Percentiles rank a stretch among this genome's conserved stretches.
Conservation (phyloP, 345 rosid species). For the Gynandropsis gynandra region DNA sequence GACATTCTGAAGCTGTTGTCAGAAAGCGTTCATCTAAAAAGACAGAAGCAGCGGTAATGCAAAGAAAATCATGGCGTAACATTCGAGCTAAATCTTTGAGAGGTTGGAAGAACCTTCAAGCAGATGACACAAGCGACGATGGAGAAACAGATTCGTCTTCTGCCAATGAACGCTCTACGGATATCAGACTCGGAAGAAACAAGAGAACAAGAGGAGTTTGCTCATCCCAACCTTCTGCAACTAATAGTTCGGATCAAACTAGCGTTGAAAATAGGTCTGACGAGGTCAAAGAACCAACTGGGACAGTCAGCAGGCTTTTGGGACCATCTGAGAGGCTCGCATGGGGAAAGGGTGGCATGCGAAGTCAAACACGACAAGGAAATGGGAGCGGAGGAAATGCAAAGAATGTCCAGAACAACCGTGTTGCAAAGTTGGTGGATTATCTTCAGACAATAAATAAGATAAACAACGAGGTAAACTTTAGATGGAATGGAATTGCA, state of each 20-base stretch:
- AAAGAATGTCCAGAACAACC: conserved; percentile 28
- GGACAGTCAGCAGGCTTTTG: conserved; percentile 30
- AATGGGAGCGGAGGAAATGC: conserved; percentile 32
- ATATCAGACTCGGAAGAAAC: conserved; percentile 29
- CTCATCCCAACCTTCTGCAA: conserved; percentile 28
- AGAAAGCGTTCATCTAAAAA: conserved; percentile 30
- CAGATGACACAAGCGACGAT: conserved; percentile 30
- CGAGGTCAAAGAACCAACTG: conserved; percentile 32
- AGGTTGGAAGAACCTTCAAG: conserved; percentile 31
- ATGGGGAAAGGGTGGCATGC: conserved; percentile 49
- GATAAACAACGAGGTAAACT: conserved; percentile 39
- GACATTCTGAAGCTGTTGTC: conserved; percentile 45
- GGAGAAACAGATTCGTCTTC: conserved; percentile 38
- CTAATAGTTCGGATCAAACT: conserved; percentile 31
- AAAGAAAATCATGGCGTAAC: conserved; percentile 29
- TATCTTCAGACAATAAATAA: conserved; percentile 32
- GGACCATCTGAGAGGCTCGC: conserved; percentile 38
- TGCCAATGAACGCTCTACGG: conserved; percentile 32
- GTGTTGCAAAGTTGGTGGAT: conserved; percentile 34
- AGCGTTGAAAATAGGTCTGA: conserved; percentile 39
- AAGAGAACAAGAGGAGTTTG: conserved; percentile 32
- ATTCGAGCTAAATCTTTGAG: conserved; percentile 28
- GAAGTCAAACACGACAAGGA: conserved; percentile 45
- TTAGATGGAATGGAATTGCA: no score
- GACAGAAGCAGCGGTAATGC: conserved; percentile 20